Percentiles rank a stretch among this genome's conserved stretches.
phyloP scores from a whole-genome alignment of 345 rosid species.

The Gossypium herbaceum region DNA sequence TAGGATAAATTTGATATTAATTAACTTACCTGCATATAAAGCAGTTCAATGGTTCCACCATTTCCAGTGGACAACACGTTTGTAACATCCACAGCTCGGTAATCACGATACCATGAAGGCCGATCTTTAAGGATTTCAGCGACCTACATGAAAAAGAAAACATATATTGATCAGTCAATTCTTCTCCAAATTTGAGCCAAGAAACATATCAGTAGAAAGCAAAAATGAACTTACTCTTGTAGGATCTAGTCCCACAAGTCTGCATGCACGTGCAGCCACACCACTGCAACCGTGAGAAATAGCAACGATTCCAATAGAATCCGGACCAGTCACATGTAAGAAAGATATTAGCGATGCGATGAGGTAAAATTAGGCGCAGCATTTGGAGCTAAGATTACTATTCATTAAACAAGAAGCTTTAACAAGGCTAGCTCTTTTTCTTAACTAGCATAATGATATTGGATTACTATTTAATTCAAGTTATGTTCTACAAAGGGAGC shows the following conservation, averaged over 20 bases:
- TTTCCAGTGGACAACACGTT: constrained; percentile 83
- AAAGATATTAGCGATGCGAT: too few relatives aligned
- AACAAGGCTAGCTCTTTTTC: too few relatives aligned
- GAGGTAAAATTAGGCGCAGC: too few relatives aligned
- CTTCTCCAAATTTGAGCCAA: background rate
- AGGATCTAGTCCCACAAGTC: constrained; percentile 98
- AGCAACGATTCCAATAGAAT: constrained; percentile 99
- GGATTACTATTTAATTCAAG: too few relatives aligned
- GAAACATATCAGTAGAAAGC: background rate
- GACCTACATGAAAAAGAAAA: constrained; percentile 39
- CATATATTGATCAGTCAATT: background rate
- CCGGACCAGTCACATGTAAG: constrained; percentile 70
- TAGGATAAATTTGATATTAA: background rate
- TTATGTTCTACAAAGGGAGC: too few relatives aligned
- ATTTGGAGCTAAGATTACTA: too few relatives aligned
- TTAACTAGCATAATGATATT: too few relatives aligned
- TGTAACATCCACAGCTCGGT: constrained; percentile 83
- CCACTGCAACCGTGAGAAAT: constrained; percentile 98
- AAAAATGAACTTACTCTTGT: constrained; percentile 61
- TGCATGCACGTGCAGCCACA: constrained; percentile 98
- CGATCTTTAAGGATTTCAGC: constrained; percentile 97
- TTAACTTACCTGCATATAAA: constrained; percentile 83
- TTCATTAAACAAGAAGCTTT: too few relatives aligned
- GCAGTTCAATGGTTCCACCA: constrained; percentile 95
- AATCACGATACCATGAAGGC: constrained; percentile 86